phyloP scores from a whole-genome alignment of 345 rosid genomes.

The Acer yangbiense region DNA sequence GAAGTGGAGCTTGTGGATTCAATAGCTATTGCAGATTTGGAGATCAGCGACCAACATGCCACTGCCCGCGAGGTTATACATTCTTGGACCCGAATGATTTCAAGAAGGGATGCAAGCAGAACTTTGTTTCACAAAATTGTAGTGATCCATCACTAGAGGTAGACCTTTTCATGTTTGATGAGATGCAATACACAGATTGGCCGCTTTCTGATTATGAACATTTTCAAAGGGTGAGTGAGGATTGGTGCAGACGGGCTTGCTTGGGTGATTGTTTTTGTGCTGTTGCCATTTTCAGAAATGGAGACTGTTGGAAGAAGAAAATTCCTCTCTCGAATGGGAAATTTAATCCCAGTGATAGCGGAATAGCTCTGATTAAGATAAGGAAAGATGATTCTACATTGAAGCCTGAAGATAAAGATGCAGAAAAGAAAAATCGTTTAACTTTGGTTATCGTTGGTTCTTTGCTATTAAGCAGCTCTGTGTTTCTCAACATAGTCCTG shows the following conservation, averaged over 20 bases:
- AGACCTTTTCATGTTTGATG: slow-evolving; percentile 25
- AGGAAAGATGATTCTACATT: slow-evolving; percentile 25
- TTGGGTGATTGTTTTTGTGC: slow-evolving; percentile 60
- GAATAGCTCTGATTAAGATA: slow-evolving; percentile 44
- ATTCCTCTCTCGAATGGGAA: slow-evolving; percentile 46
- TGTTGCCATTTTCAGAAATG: slow-evolving; percentile 32
- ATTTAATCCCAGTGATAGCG: neutral
- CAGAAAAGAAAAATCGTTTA: slow-evolving; percentile 11
- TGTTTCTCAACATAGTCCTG: slow-evolving; percentile 31
- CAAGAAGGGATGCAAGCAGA: slow-evolving; percentile 43
- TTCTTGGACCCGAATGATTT: slow-evolving; percentile 36
- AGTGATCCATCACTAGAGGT: slow-evolving; percentile 18
- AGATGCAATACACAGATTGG: slow-evolving; percentile 37
- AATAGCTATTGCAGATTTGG: slow-evolving; percentile 50
- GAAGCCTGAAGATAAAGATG: slow-evolving; percentile 7
- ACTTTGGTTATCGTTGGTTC: slow-evolving; percentile 25
- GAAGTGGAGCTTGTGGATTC: slow-evolving; percentile 60
- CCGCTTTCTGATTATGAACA: slow-evolving; percentile 36
- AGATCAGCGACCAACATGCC: slow-evolving; percentile 44
- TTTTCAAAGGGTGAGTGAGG: slow-evolving; percentile 24
- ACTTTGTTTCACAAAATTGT: slow-evolving; percentile 42
- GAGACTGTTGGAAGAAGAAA: slow-evolving; percentile 54
- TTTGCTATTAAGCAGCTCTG: slow-evolving; percentile 29
- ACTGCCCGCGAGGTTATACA: slow-evolving; percentile 46
- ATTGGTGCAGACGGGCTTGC: slow-evolving; percentile 47